Base-by-base conservation (phyloP, 2,329 filamentous ascomycete species). In the Calonectria crousiana region DNA sequence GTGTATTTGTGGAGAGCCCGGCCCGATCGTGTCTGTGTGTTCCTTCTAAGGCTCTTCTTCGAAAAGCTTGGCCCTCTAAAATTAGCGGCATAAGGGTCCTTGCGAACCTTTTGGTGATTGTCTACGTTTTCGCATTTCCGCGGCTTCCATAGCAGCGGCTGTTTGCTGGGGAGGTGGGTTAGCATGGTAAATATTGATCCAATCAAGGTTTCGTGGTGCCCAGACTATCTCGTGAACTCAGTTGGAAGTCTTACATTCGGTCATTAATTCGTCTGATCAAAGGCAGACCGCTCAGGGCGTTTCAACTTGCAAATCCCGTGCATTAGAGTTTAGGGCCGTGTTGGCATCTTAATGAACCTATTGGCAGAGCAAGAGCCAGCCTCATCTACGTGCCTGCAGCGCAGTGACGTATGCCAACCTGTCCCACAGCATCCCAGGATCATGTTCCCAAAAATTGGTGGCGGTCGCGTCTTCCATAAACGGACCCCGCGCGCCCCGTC, bases 401-500 rank as follows among this genome's bases (percentile, higher is more conserved):
- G 38, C 23, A 16, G 14, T 41, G 34, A 62, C 56, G 56, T 41
- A 16, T 41, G 52, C 30, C 30, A 5, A 62, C 23, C 16, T 41
- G 38, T 30, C 23, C 8, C 13, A 9, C 16, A 16, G 34, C 30
- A 62, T 28, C 6, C 56, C 14, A 20, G 56, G 56, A 38, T 62
- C 26, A 13, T 5, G 30, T 56, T 20, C 26, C 28, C 14, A 23
- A 26, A 26, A 36, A 41, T 62, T 62, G 56, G 26, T 38, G 23
- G n/a, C 34, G 16, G 16, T 23, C 13, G 23, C 56, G 14, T 60
- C 32, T 62, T 23, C 16, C 41, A 47, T 13, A 47, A 13, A 26
- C 56, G 56, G 56, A 62, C 38, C 34, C 56, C 56, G 56, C 56
- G 56, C 56, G 56, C 34, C 23, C 56, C 56, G 56, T 38, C 26